Evolutionary conservation across 2,329 filamentous ascomycete genomes (phyloP).

Genomic region (Trichoderma gracile): DNA sequence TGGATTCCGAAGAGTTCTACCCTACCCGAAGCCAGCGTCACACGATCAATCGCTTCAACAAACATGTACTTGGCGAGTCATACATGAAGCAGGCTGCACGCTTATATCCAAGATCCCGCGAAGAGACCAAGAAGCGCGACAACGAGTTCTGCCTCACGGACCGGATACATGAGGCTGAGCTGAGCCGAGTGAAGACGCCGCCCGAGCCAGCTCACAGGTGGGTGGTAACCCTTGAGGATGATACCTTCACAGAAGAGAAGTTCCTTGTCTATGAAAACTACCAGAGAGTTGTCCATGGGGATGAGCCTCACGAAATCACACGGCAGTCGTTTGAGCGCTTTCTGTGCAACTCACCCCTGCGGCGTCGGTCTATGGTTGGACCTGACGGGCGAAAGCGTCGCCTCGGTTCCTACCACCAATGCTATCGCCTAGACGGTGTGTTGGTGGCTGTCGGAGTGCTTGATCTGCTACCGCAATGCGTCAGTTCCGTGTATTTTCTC

Average conservation of each 20-base stretch:
- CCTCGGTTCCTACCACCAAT: constrained; percentile 78
- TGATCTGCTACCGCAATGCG: constrained; percentile 72
- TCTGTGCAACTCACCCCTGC: constrained; percentile 70
- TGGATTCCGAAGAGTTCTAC: constrained; percentile 66
- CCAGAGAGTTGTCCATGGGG: constrained; percentile 71
- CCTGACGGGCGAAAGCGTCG: constrained; percentile 54
- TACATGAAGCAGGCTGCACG: constrained; percentile 66
- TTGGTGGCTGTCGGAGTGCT: constrained; percentile 76
- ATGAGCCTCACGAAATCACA: constrained; percentile 60
- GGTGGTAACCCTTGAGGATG: constrained; percentile 67
- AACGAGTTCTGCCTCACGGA: constrained; percentile 67
- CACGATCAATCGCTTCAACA: constrained; percentile 74
- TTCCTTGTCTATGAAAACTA: constrained; percentile 73
- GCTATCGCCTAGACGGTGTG: constrained; percentile 74
- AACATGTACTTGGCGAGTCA: constrained; percentile 65
- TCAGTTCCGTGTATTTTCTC: constrained; percentile 81
- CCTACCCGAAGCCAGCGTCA: constrained; percentile 73
- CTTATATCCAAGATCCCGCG: constrained; percentile 66
- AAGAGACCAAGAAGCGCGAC: constrained; percentile 62
- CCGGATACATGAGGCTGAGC: constrained; percentile 70
- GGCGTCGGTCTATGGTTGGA: constrained; percentile 45
- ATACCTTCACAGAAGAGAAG: constrained; percentile 75
- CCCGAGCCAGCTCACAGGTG: constrained; percentile 68
- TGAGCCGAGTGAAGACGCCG: constrained; percentile 53
- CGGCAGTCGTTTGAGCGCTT: constrained; percentile 67